Percentiles rank a stretch among this genome's conserved stretches.
Evolutionary conservation across 2,329 filamentous ascomycete species (phyloP).

Genomic region (Aspergillus nomiae): DNA sequence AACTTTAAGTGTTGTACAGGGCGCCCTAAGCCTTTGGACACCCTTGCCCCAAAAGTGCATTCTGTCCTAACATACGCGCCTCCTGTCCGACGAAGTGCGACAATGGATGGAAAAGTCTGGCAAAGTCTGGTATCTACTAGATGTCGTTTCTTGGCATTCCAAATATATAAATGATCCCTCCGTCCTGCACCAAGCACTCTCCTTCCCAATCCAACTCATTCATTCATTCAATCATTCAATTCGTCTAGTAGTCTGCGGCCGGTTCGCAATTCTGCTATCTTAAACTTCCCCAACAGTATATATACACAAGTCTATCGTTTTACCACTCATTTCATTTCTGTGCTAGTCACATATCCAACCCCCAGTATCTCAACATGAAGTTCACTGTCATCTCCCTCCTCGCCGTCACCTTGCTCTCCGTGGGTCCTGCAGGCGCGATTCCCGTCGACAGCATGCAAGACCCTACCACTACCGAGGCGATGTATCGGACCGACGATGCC

Average conservation of each 20-base stretch:
- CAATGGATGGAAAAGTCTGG: no score
- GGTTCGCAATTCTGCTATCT: background rate
- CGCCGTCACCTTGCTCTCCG: background rate
- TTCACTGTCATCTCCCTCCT: background rate
- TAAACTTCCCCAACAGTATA: background rate
- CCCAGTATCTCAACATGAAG: background rate
- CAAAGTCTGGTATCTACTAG: no score
- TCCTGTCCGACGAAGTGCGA: no score
- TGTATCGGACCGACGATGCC: background rate
- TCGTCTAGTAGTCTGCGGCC: background rate
- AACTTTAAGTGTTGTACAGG: no score
- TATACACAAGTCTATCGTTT: background rate
- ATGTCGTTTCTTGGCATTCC: background rate
- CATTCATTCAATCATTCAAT: background rate
- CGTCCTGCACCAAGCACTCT: background rate
- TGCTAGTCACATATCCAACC: background rate
- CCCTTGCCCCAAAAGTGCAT: no score
- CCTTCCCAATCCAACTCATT: background rate
- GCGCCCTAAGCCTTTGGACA: no score
- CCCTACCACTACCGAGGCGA: background rate
- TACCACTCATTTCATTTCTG: background rate
- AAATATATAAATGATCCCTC: background rate
- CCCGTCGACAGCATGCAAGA: background rate
- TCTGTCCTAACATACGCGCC: no score
- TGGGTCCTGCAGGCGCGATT: background rate